These are phyloP conservation scores for Diddensiella transvaalensis DNA, from an alignment of 805 yeast genomes.

Conservation along the genomic window DNA sequence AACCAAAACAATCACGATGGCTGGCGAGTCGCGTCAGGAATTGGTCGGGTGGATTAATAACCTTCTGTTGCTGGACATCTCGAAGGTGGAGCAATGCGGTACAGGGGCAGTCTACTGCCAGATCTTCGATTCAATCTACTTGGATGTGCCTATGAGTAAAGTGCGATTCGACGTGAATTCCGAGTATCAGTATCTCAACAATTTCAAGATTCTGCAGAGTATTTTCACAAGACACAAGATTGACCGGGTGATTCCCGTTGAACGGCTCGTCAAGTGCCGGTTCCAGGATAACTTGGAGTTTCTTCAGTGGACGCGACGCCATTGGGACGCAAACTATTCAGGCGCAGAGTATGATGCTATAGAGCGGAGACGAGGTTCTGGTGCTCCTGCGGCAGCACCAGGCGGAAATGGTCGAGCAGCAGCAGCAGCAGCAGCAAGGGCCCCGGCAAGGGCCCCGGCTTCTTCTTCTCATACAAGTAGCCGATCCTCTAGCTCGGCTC, in stretches of 20 bases:
- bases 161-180: constrained; percentile 68
- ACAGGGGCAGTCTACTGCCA: constrained; percentile 95
- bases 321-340: constrained; percentile 74
- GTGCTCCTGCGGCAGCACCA: constrained; percentile 11
- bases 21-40: constrained; percentile 74
- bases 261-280: constrained; percentile 75
- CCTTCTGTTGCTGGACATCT: constrained; percentile 58
- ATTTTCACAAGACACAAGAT: constrained; percentile 70
- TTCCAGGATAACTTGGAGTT: constrained; percentile 94
- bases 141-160: constrained; percentile 75
- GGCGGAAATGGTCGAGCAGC: constrained; percentile 7
- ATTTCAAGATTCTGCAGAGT: constrained; percentile 82
- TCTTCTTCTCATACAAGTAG: not conserved
- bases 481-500: not conserved
- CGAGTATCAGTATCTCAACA: constrained; percentile 74
- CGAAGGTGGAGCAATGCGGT: constrained; percentile 90
- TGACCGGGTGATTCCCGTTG: constrained; percentile 74
- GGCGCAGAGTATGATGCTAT: constrained; percentile 69
- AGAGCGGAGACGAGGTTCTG: constrained; percentile 45
- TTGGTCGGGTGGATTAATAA: constrained; percentile 81
- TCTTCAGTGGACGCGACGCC: constrained; percentile 83
- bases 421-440: constrained; percentile 8
- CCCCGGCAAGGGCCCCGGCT: not conserved
- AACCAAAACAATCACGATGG: constrained; percentile 33
- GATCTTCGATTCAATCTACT: constrained; percentile 77